Evolutionary conservation across 441 rosid genomes (phyloP).

Genomic region (Geranium incanum): DNA sequence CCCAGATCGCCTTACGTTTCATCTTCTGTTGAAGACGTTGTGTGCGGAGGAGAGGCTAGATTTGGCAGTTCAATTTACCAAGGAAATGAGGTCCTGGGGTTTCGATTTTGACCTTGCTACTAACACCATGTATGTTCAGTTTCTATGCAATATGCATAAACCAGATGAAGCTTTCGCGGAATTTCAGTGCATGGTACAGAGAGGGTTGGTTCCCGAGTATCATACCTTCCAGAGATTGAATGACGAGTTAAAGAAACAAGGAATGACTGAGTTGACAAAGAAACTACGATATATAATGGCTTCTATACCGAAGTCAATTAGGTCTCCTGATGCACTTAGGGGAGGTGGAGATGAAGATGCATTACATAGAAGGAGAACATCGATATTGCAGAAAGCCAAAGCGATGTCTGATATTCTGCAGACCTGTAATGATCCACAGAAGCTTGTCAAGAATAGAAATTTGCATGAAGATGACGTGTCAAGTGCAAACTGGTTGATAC

Average conservation of each 20-base stretch:
- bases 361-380: slow-evolving; percentile 40
- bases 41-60: slow-evolving; percentile 67
- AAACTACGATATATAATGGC: slow-evolving; percentile 51
- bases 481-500: slow-evolving; percentile 32
- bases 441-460: slow-evolving; percentile 50
- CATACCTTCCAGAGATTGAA: slow-evolving; percentile 60
- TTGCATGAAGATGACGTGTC: slow-evolving; percentile 28
- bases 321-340: slow-evolving; percentile 28
- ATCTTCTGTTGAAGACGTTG: slow-evolving; percentile 69
- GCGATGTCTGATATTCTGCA: slow-evolving; percentile 70
- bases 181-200: slow-evolving; percentile 58
- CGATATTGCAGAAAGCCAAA: slow-evolving; percentile 59
- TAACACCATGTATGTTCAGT: slow-evolving; percentile 60
- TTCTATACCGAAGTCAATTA: slow-evolving; percentile 50
- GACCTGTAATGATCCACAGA: slow-evolving; percentile 56
- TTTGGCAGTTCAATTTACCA: slow-evolving; percentile 57
- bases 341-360: slow-evolving; percentile 22
- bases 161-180: slow-evolving; percentile 63
- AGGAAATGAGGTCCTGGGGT: slow-evolving; percentile 70
- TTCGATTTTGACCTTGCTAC: slow-evolving; percentile 55
- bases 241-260: slow-evolving; percentile 45
- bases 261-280: slow-evolving; percentile 48
- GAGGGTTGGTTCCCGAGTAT: slow-evolving; percentile 63
- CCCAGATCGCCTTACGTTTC: slow-evolving; percentile 63
- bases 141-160: slow-evolving; percentile 51